These are phyloP conservation scores for Calonectria hongkongensis DNA, from an alignment of 2,329 filamentous ascomycete species.

Conservation along the genomic window DNA sequence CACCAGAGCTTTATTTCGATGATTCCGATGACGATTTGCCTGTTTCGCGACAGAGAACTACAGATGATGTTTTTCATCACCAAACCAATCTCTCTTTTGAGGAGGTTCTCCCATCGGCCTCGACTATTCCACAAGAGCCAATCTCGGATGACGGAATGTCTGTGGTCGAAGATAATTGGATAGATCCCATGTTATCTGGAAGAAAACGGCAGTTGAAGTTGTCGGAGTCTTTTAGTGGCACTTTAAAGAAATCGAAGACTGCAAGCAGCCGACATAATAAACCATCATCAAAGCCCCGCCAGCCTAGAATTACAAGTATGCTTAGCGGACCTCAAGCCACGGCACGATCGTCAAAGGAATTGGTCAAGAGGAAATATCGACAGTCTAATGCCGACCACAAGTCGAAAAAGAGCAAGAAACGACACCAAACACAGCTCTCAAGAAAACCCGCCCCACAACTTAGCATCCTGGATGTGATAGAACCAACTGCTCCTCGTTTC, in stretches of 20 bases:
- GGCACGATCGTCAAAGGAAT: slow-evolving; percentile 33
- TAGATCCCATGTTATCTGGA: slow-evolving; percentile 71
- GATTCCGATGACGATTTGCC: slow-evolving; percentile 67
- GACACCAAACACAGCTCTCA: slow-evolving; percentile 25
- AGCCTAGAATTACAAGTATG: slow-evolving; percentile 59
- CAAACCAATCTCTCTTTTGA: slow-evolving; percentile 54
- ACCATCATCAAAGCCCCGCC: slow-evolving; percentile 46
- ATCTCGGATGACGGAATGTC: slow-evolving; percentile 59
- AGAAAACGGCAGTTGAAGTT: slow-evolving; percentile 63
- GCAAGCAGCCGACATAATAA: slow-evolving; percentile 49
- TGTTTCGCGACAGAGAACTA: slow-evolving; percentile 43
- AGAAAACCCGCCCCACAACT: slow-evolving; percentile 61
- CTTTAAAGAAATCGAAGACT: slow-evolving; percentile 54
- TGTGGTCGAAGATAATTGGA: slow-evolving; percentile 69
- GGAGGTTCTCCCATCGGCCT: background rate
- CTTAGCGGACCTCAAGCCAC: slow-evolving; percentile 44
- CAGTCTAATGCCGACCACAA: slow-evolving; percentile 36
- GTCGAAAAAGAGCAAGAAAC: slow-evolving; percentile 30
- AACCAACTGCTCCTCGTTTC: slow-evolving; percentile 72
- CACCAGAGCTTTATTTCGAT: slow-evolving; percentile 64
- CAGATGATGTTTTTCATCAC: slow-evolving; percentile 51
- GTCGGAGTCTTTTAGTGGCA: slow-evolving; percentile 50
- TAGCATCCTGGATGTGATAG: slow-evolving; percentile 77
- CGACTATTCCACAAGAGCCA: slow-evolving; percentile 32
- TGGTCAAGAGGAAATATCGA: slow-evolving; percentile 47